phyloP scores from a whole-genome alignment of 2,329 filamentous ascomycete species.

The Coniochaeta ligniaria region DNA sequence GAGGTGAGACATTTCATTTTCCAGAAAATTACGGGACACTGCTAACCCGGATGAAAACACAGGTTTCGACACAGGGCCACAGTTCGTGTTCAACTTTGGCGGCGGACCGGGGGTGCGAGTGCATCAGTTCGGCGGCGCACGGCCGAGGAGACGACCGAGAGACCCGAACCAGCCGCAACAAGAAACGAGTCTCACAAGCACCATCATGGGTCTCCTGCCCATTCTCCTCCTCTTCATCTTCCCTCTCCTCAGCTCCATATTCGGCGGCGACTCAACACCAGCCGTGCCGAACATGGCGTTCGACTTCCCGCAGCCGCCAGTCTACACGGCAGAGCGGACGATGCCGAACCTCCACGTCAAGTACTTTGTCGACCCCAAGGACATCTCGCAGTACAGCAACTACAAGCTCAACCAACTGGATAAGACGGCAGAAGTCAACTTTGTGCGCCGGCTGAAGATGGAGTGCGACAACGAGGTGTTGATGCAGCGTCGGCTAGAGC shows the following conservation, averaged over 20 bases:
- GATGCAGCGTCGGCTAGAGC: slow-evolving; percentile 57
- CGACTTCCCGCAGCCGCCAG: slow-evolving; percentile 59
- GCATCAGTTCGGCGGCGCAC: slow-evolving; percentile 84
- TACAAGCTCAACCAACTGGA: slow-evolving; percentile 71
- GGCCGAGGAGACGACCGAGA: slow-evolving; percentile 69
- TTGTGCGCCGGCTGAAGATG: slow-evolving; percentile 58
- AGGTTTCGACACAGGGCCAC: slow-evolving; percentile 70
- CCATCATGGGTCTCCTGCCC: slow-evolving; percentile 72
- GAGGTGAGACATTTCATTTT: slow-evolving; percentile 12
- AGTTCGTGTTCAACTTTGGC: slow-evolving; percentile 93
- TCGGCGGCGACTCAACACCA: slow-evolving; percentile 48
- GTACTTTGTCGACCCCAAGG: slow-evolving; percentile 78
- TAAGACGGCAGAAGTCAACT: slow-evolving; percentile 65
- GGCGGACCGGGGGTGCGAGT: slow-evolving; percentile 87
- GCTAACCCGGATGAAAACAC: slow-evolving; percentile 4
- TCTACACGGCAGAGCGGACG: slow-evolving; percentile 63
- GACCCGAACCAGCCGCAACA: slow-evolving; percentile 46
- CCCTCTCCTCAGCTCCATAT: slow-evolving; percentile 74
- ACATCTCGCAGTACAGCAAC: slow-evolving; percentile 63
- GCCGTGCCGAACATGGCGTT: slow-evolving; percentile 67
- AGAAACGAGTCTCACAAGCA: slow-evolving; percentile 43
- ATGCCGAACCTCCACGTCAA: slow-evolving; percentile 66
- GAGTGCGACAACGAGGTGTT: slow-evolving; percentile 70
- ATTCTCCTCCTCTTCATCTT: slow-evolving; percentile 85
- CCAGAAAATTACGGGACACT: background rate